Evolutionary conservation across 2,329 filamentous ascomycete species (phyloP).

Genomic region (Daldinia sp.): DNA sequence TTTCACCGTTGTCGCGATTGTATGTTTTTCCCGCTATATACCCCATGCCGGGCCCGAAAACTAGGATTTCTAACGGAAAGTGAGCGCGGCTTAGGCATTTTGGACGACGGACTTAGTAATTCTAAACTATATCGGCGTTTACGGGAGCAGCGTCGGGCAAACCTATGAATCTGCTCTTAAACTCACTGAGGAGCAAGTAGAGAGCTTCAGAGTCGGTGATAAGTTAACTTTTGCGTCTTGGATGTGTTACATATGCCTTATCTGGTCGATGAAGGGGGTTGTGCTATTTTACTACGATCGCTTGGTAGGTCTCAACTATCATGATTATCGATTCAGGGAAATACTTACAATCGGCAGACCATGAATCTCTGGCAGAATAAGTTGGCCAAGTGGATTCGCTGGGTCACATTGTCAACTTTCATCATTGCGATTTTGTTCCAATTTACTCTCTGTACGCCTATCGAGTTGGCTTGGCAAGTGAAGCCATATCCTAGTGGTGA

Average conservation of each 20-base stretch:
- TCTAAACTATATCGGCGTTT: constrained; percentile 24
- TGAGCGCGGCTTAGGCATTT: constrained; percentile 8
- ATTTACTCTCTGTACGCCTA: constrained; percentile 25
- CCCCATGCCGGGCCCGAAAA: background rate
- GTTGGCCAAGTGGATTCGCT: constrained; percentile 16
- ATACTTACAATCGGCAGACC: constrained; percentile 22
- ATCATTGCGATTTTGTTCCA: constrained; percentile 25
- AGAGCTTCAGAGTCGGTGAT: constrained; percentile 29
- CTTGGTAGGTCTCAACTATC: constrained; percentile 12
- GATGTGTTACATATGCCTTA: constrained; percentile 32
- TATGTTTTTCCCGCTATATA: constrained; percentile 13
- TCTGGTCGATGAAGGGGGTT: constrained; percentile 32
- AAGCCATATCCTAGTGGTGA: constrained; percentile 31
- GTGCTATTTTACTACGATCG: constrained; percentile 30
- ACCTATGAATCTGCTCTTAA: constrained; percentile 14
- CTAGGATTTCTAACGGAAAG: constrained; percentile 7
- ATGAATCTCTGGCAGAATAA: constrained; percentile 31
- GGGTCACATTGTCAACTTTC: constrained; percentile 20
- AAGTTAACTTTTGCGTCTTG: constrained; percentile 33
- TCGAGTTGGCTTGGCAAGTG: constrained; percentile 27
- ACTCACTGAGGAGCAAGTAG: constrained; percentile 22
- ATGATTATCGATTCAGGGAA: background rate
- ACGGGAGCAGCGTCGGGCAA: constrained; percentile 32
- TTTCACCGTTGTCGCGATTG: constrained; percentile 26
- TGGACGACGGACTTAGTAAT: constrained; percentile 30